phyloP scores from a whole-genome alignment of 129 eudicot species.

The Flaveria linearis region DNA sequence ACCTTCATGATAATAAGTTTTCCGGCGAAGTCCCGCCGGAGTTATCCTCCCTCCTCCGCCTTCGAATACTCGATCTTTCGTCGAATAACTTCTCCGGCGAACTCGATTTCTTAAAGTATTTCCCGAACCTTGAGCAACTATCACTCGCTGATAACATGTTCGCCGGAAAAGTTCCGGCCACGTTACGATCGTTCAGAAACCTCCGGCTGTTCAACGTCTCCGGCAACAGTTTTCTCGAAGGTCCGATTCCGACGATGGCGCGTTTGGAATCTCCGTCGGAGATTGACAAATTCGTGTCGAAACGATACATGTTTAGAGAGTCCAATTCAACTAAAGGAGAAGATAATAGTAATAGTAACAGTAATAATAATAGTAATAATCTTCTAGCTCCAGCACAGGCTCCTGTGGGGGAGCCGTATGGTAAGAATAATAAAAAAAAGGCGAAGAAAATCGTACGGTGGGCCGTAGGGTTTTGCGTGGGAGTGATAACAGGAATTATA shows the following conservation, averaged over 20 bases:
- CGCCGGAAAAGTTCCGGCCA: conserved; percentile 63
- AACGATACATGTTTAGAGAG: conserved; percentile 62
- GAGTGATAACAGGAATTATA: conserved; percentile 53
- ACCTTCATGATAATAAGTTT: conserved; percentile 54
- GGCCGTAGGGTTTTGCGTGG: conserved; percentile 65
- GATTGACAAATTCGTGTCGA: conserved; percentile 37
- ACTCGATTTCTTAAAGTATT: conserved; percentile 62
- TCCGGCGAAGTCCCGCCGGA: conserved; percentile 63
- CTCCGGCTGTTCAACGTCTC: conserved; percentile 65
- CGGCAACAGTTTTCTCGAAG: conserved; percentile 63
- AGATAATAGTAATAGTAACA: neutral
- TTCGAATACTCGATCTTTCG: conserved; percentile 61
- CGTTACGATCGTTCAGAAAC: conserved; percentile 66
- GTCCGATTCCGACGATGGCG: conserved; percentile 48
- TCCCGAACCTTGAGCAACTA: conserved; percentile 71
- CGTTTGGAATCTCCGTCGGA: conserved; percentile 40
- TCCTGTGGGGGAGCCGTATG: neutral
- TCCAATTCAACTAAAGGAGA: conserved; percentile 25
- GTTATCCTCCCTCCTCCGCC: conserved; percentile 50
- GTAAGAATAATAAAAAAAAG: conserved; percentile 29
- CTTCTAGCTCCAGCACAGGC: conserved; percentile 44
- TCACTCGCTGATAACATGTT: conserved; percentile 67
- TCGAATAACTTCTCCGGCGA: conserved; percentile 55
- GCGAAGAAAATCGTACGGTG: conserved; percentile 45
- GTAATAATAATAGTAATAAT: neutral